Conservation (phyloP, 2,329 filamentous ascomycete genomes). For the Pseudocercospora cruenta region DNA sequence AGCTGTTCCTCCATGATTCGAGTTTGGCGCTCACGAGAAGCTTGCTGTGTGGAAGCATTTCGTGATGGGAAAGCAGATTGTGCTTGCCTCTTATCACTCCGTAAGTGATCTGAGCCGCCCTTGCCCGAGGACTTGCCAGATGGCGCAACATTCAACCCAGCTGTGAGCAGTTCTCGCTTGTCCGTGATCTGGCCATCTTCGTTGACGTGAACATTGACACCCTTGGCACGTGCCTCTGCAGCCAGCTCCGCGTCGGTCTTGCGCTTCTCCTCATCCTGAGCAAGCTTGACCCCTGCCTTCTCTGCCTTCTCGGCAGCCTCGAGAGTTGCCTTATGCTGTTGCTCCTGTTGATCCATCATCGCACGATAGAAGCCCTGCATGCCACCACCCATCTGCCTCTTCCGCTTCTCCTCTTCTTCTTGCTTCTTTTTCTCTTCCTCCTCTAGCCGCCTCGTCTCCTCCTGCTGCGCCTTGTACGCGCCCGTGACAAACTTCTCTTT, state of each 20-base stretch:
- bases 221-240: constrained; percentile 66
- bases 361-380: constrained; percentile 80
- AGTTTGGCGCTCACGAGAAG: constrained; percentile 74
- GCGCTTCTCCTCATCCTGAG: constrained; percentile 40
- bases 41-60: constrained; percentile 58
- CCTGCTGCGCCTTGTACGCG: constrained; percentile 80
- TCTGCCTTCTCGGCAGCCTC: constrained; percentile 57
- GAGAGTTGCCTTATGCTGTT: constrained; percentile 69
- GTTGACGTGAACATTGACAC: constrained; percentile 69
- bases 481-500: constrained; percentile 87
- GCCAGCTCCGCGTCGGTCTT: constrained; percentile 65
- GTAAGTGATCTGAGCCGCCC: constrained; percentile 37
- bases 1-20: constrained; percentile 79
- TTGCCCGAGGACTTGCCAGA: constrained; percentile 28
- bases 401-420: constrained; percentile 68
- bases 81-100: constrained; percentile 30
- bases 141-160: constrained; percentile 71
- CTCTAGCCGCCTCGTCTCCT: constrained; percentile 70
- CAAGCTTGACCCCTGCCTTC: constrained; percentile 38
- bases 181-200: constrained; percentile 84
- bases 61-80: constrained; percentile 33
- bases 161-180: constrained; percentile 76
- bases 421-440: constrained; percentile 71
- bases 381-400: constrained; percentile 59
- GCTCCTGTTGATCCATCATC: constrained; percentile 71